phyloP scores from a whole-genome alignment of 2,329 filamentous ascomycete genomes.

The Dothistroma septosporum region DNA sequence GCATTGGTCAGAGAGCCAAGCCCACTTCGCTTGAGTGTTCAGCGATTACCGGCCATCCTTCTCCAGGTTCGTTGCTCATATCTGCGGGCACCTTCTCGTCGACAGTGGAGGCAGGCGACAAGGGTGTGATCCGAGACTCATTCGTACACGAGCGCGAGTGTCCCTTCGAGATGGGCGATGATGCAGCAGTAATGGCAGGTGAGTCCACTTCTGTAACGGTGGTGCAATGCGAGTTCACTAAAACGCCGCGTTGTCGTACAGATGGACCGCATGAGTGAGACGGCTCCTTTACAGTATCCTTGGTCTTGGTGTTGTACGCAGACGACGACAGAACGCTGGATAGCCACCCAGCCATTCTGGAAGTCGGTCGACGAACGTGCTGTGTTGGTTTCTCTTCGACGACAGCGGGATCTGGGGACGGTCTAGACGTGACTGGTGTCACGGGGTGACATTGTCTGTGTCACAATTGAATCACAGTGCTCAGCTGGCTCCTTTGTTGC shows the following conservation, averaged over 20 bases:
- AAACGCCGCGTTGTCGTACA: conserved; percentile 15
- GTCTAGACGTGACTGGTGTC: conserved; percentile 19
- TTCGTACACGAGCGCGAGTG: conserved; percentile 29
- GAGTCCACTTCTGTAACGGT: conserved; percentile 26
- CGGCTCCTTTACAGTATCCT: conserved; percentile 13
- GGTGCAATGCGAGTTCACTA: conserved; percentile 20
- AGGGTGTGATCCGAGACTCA: conserved; percentile 14
- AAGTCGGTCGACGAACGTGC: conserved; percentile 8
- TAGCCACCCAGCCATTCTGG: conserved; percentile 30
- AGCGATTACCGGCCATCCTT: conserved; percentile 6
- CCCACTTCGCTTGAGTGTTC: conserved; percentile 17
- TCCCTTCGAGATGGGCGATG: conserved; percentile 23
- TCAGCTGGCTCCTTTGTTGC: conserved; percentile 4
- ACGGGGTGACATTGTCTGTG: conserved; percentile 7
- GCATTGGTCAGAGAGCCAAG: conserved; percentile 15
- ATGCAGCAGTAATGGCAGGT: conserved; percentile 18
- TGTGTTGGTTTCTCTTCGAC: not conserved
- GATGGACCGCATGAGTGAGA: conserved; percentile 22
- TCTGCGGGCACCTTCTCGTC: conserved; percentile 1
- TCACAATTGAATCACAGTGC: conserved; percentile 2
- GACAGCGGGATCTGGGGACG: conserved; percentile 17
- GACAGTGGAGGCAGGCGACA: conserved; percentile 16
- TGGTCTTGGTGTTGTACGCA: conserved; percentile 1
- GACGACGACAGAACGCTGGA: conserved; percentile 24
- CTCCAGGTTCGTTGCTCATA: not conserved